Percentiles rank a stretch among this genome's conserved stretches.
phyloP scores from a whole-genome alignment of 768 basidiomycete genomes.

The Amanita subjunquillea region DNA sequence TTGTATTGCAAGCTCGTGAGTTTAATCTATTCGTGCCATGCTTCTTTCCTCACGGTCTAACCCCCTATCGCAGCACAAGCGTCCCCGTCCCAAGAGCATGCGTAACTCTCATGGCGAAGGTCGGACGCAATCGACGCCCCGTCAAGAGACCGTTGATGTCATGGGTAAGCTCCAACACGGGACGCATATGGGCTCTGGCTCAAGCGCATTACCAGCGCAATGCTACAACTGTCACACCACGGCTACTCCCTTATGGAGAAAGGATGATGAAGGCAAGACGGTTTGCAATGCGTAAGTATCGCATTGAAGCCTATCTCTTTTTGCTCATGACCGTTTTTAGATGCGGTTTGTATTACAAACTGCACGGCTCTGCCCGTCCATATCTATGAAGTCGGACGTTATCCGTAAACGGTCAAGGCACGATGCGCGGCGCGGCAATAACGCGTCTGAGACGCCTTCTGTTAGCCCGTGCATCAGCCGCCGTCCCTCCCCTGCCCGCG shows the following conservation, averaged over 20 bases:
- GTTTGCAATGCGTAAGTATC: slow-evolving; percentile 78
- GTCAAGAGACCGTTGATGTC: slow-evolving; percentile 65
- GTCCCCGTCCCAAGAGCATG: slow-evolving; percentile 84
- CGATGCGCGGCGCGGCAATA: slow-evolving; percentile 56
- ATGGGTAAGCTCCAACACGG: slow-evolving; percentile 41
- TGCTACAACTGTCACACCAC: slow-evolving; percentile 89
- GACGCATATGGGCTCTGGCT: slow-evolving; percentile 18
- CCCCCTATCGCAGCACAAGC: slow-evolving; percentile 53
- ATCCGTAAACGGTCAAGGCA: slow-evolving; percentile 82
- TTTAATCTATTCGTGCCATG: slow-evolving; percentile 8
- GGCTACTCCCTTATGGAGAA: slow-evolving; percentile 82
- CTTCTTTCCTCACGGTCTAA: slow-evolving; percentile 7
- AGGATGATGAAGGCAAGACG: slow-evolving; percentile 86
- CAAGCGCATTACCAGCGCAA: slow-evolving; percentile 44
- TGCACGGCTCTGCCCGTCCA: slow-evolving; percentile 77
- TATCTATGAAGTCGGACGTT: slow-evolving; percentile 87
- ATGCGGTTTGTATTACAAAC: slow-evolving; percentile 78
- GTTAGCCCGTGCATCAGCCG: slow-evolving; percentile 68
- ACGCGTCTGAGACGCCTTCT: slow-evolving; percentile 58
- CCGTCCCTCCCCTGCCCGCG: slow-evolving; percentile 57
- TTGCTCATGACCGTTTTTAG: slow-evolving; percentile 21
- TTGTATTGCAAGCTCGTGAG: slow-evolving; percentile 78
- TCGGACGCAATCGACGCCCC: slow-evolving; percentile 50
- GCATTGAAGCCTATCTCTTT: slow-evolving; percentile 1
- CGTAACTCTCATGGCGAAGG: slow-evolving; percentile 67